These are phyloP conservation scores for Talaromyces adpressus DNA, from an alignment of 495 filamentous ascomycete species.

Conservation along the genomic window DNA sequence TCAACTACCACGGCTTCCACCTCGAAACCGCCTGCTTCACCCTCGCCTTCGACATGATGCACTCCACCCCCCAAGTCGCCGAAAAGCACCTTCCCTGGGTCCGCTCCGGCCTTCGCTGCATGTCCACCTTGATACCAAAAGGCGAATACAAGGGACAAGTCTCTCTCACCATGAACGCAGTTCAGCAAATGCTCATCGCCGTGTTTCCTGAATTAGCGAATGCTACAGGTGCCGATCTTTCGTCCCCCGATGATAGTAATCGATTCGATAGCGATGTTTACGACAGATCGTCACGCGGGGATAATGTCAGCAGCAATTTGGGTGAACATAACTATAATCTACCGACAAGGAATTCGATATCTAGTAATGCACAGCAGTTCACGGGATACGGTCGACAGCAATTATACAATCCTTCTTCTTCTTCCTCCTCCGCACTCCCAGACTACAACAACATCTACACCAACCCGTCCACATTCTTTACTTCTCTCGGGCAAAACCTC, in stretches of 20 bases:
- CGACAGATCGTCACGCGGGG: background rate
- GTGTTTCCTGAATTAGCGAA: slow-evolving; percentile 1
- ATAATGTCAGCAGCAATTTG: background rate
- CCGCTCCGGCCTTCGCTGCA: slow-evolving; percentile 24
- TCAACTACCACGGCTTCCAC: slow-evolving; percentile 36
- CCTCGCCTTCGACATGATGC: slow-evolving; percentile 34
- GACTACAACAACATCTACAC: background rate
- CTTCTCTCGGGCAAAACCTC: slow-evolving; percentile 6
- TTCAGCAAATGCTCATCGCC: slow-evolving; percentile 7
- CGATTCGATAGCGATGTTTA: background rate
- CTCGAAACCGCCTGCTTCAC: slow-evolving; percentile 29
- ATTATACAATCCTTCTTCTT: background rate
- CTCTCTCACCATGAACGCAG: slow-evolving; percentile 4
- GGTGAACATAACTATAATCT: background rate
- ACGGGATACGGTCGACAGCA: background rate
- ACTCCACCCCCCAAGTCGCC: slow-evolving; percentile 22
- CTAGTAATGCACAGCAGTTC: background rate
- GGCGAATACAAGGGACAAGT: slow-evolving; percentile 1
- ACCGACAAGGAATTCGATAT: background rate
- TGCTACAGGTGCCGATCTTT: background rate
- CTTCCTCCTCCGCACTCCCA: background rate
- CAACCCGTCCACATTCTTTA: slow-evolving; percentile 8
- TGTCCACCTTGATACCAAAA: slow-evolving; percentile 22
- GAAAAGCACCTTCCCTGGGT: slow-evolving; percentile 35
- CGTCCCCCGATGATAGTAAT: background rate